Evolutionary conservation across 2,329 filamentous ascomycete genomes (phyloP), one percentile per base, ranked within the genome.

Genomic region (Fusarium sp.): DNA sequence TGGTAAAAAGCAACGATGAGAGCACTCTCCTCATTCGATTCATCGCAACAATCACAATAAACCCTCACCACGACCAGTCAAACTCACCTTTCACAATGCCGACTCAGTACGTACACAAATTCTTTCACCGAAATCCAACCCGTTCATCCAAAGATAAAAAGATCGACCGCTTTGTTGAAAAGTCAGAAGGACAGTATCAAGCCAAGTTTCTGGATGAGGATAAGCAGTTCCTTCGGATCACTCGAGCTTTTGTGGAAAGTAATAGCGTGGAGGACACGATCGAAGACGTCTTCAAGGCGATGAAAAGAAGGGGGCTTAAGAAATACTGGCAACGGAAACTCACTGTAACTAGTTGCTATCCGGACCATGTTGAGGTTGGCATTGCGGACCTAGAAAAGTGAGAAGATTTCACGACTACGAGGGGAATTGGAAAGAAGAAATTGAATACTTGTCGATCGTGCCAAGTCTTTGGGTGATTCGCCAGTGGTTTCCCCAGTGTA

Each of bases 21-120:
- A 18, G 7, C 4, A 18, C 15, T 5, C 15, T 49, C 29, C 29
- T 49, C 29, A 3, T 22, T 2, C 2, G 1, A 9, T 7, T 10
- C 7, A 49, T 33, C 14, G 3, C 8, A 29, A 46, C 9, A 3
- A 29, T 15, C 12, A 20, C 5, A 7, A 9, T 22, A 0, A 0
- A 10, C 0, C 3, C 11, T 2, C 33, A 1, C 29, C 2, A 17
- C 13, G 29, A 13, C 2, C 10, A 31, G 10, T 31, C 10, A 12
- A 31, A 8, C 14, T n/a, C 14, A 12, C 27, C 7, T 12, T 31
- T 9, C 20, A n/a, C 10, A 2, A 49, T 33, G 46, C 7, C 29
- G 20, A 49, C 31, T 49, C 46, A 49, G 29, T 49, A 49, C 20
- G 46, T 49, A 2, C 46, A 49, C 46, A 49, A 7, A 2, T 49